These are phyloP conservation scores for Macroventuria anomochaeta DNA, from an alignment of 2,329 filamentous ascomycete genomes.

Conservation along the genomic window DNA sequence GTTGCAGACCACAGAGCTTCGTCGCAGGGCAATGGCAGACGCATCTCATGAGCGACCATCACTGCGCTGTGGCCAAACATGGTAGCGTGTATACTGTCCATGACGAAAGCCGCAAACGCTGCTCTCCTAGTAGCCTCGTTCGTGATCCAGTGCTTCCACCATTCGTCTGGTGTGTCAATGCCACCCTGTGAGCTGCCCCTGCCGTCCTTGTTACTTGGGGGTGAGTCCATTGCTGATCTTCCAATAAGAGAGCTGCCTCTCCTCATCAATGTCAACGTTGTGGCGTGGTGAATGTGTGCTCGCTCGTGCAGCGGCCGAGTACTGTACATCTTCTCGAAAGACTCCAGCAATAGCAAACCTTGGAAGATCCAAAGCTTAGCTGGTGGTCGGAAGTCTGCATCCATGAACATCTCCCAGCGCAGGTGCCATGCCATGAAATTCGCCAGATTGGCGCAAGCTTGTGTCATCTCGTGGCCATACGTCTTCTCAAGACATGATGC, in stretches of 20 bases:
- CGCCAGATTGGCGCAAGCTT: slow-evolving; percentile 80
- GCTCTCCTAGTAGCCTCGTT: slow-evolving; percentile 88
- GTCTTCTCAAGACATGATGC: slow-evolving; percentile 87
- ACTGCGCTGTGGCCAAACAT: slow-evolving; percentile 98
- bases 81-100: slow-evolving; percentile 94
- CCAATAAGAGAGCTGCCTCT: slow-evolving; percentile 90
- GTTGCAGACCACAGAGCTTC: slow-evolving; percentile 91
- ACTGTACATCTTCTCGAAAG: slow-evolving; percentile 98
- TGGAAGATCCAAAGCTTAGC: slow-evolving; percentile 98
- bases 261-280: slow-evolving; percentile 93
- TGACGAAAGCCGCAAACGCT: slow-evolving; percentile 91
- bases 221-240: slow-evolving; percentile 81
- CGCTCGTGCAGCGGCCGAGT: slow-evolving; percentile 90
- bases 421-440: slow-evolving; percentile 92
- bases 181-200: slow-evolving; percentile 55
- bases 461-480: slow-evolving; percentile 74
- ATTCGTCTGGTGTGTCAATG: slow-evolving; percentile 79
- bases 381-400: slow-evolving; percentile 85
- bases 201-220: slow-evolving; percentile 74
- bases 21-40: slow-evolving; percentile 88
- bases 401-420: slow-evolving; percentile 95
- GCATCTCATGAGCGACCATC: slow-evolving; percentile 96
- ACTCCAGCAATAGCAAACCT: slow-evolving; percentile 82
- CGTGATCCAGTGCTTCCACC: slow-evolving; percentile 96
- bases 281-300: slow-evolving; percentile 95